Conservation (phyloP, 306 rosid genomes). For the Datisca glomerata region DNA sequence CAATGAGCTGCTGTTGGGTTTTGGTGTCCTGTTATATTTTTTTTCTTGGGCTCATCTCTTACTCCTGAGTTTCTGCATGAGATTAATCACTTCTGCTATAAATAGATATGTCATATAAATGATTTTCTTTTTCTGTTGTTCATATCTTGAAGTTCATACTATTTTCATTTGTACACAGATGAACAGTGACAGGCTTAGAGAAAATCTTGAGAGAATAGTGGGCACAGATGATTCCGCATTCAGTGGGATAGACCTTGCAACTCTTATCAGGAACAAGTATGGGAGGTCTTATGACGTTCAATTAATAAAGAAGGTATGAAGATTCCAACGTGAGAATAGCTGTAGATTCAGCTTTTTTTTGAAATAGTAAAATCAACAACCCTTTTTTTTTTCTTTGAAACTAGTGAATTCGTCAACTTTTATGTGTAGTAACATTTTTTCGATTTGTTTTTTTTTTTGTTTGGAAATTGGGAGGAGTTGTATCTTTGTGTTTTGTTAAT, state of each 20-base stretch:
- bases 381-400: too few relatives aligned
- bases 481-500: too few relatives aligned
- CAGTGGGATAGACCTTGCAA: constrained; percentile 90
- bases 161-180: constrained; percentile 23
- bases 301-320: constrained; percentile 73
- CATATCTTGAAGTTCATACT: neutral
- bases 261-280: constrained; percentile 82
- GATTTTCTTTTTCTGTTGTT: neutral
- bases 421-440: too few relatives aligned
- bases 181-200: constrained; percentile 48
- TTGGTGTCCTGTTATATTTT: neutral
- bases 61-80: neutral
- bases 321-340: too few relatives aligned
- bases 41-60: neutral
- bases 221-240: constrained; percentile 81
- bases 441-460: too few relatives aligned
- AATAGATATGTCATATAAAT: too few relatives aligned
- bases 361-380: too few relatives aligned
- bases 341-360: too few relatives aligned
- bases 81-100: too few relatives aligned
- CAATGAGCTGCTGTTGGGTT: neutral
- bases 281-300: constrained; percentile 94
- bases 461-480: too few relatives aligned
- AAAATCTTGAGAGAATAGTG: constrained; percentile 68
- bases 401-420: too few relatives aligned